Conservation (phyloP, 306 rosid genomes). For the Vicia faba region DNA sequence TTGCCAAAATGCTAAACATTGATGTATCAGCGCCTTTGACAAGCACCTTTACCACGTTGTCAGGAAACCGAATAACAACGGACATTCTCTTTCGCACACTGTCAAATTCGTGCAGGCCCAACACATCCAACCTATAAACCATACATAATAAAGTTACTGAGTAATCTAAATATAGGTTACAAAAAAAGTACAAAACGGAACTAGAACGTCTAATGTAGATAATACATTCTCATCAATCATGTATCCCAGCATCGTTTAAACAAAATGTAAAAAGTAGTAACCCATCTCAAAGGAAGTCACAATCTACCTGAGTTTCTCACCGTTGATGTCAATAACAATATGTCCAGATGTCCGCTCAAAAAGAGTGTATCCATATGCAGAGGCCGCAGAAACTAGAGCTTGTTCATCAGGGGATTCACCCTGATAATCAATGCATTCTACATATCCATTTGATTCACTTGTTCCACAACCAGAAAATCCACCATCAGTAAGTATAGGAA, state of each 20-base stretch:
- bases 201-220: conserved; percentile 14
- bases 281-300: conserved; percentile 45
- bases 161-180: conserved; percentile 28
- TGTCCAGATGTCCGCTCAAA: conserved; percentile 98
- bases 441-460: conserved; percentile 51
- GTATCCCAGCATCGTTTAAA: conserved; percentile 16
- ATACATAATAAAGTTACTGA: conserved; percentile 33
- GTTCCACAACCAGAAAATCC: conserved; percentile 45
- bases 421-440: conserved; percentile 64
- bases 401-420: conserved; percentile 99
- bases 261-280: conserved; percentile 18
- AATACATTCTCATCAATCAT: conserved; percentile 17
- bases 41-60: conserved; percentile 78
- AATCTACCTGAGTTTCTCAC: conserved; percentile 94
- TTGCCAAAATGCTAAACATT: conserved; percentile 69
- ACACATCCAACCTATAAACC: conserved; percentile 80
- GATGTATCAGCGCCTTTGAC: conserved; percentile 97
- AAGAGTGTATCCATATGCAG: conserved; percentile 93
- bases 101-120: conserved; percentile 98
- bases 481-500: conserved; percentile 60
- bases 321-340: conserved; percentile 82
- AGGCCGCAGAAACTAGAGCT: conserved; percentile 93
- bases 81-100: conserved; percentile 98
- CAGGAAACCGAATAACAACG: conserved; percentile 85
- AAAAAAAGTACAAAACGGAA: conserved; percentile 21